A percentile compares a stretch with the other conserved stretches of the same genome.
Conservation (phyloP, 2,329 filamentous ascomycete species). For the Diaporthe destruens region DNA sequence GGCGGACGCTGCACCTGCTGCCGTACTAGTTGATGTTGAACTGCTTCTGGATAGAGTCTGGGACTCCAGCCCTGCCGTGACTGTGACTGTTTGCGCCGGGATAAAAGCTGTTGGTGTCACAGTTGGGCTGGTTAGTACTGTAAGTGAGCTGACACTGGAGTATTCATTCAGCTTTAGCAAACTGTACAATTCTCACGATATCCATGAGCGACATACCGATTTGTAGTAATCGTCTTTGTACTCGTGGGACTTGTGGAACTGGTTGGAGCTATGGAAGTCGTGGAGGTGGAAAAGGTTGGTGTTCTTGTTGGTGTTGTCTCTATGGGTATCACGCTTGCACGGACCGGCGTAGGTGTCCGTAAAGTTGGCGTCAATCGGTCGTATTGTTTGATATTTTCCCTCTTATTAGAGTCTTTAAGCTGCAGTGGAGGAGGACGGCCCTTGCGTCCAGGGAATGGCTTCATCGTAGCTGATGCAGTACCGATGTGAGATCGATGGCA, state of each 20-base stretch:
- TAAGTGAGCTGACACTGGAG: neutral
- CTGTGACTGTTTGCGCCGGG: slow-evolving; percentile 15
- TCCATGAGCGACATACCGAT: neutral
- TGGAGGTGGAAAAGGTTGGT: neutral
- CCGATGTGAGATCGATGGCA: too few species aligned
- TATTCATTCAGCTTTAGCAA: neutral
- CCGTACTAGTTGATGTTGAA: neutral
- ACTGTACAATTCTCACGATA: too few species aligned
- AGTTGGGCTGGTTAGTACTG: neutral
- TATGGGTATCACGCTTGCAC: neutral
- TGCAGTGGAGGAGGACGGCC: slow-evolving; percentile 3
- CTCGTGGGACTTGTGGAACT: neutral
- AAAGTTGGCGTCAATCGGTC: neutral
- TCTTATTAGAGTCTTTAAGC: neutral
- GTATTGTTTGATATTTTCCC: neutral
- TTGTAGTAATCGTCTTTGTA: neutral
- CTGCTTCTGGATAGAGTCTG: slow-evolving; percentile 1
- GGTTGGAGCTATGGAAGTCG: neutral
- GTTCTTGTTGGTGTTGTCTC: neutral
- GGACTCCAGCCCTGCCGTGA: neutral
- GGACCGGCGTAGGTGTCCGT: neutral
- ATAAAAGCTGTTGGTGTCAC: slow-evolving; percentile 18
- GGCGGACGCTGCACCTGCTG: neutral
- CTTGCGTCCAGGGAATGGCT: neutral
- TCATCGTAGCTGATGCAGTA: neutral